These are phyloP conservation scores for Naganishia antarctica DNA, from an alignment of 768 basidiomycete species.

Conservation along the genomic window DNA sequence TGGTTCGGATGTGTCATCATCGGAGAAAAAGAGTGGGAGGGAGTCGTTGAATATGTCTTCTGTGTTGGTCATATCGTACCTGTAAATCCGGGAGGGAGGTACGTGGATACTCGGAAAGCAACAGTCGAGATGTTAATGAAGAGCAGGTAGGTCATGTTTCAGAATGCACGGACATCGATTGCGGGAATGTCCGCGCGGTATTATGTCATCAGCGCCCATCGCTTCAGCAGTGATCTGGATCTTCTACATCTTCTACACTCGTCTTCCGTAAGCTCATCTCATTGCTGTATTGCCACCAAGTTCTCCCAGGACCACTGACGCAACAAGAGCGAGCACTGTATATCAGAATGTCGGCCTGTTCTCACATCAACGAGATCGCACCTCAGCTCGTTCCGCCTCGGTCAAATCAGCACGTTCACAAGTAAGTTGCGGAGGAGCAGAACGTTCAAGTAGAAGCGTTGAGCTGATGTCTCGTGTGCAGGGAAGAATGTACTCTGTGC, in stretches of 20 bases:
- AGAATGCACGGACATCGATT: too few relatives aligned
- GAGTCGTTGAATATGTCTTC: constrained; percentile 22
- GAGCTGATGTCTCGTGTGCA: constrained; percentile 3
- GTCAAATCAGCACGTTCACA: constrained; percentile 67
- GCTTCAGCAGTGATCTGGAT: too few relatives aligned
- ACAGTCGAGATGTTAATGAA: not conserved
- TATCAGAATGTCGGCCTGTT: constrained; percentile 49
- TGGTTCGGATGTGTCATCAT: constrained; percentile 7
- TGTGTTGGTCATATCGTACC: constrained; percentile 6
- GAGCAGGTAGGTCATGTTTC: not conserved
- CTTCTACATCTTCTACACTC: too few relatives aligned
- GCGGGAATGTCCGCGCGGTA: too few relatives aligned
- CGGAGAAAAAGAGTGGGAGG: constrained; percentile 5
- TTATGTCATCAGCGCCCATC: too few relatives aligned
- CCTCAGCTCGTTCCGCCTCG: constrained; percentile 57
- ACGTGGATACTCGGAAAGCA: too few relatives aligned
- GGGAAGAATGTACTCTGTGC: constrained; percentile 95
- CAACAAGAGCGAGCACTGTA: not conserved
- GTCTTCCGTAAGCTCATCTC: not conserved
- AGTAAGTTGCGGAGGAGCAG: not conserved
- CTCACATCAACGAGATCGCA: constrained; percentile 56
- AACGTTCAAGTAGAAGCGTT: not conserved
- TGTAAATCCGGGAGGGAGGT: too few relatives aligned
- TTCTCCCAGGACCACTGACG: too few relatives aligned
- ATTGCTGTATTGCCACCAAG: not conserved